Percentiles rank a stretch among this genome's conserved stretches.
phyloP scores from a whole-genome alignment of 2,329 filamentous ascomycete species.

The Talaromyces sp. region DNA sequence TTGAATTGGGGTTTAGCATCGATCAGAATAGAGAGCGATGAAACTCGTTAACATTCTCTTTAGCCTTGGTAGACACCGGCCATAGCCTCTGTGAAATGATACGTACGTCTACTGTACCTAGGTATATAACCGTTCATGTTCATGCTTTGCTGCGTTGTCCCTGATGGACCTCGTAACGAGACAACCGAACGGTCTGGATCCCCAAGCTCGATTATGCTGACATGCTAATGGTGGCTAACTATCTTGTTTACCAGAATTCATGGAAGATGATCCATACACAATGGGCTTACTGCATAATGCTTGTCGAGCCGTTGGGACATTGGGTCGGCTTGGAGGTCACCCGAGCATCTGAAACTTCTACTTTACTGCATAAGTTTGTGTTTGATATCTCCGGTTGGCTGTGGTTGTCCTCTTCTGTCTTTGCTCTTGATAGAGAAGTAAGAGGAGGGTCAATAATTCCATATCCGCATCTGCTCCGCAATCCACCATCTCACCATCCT shows the following conservation, averaged over 20 bases:
- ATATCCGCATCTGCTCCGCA: slow-evolving; percentile 29
- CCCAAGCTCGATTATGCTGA: too few species aligned
- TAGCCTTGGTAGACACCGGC: neutral
- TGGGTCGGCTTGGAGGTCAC: neutral
- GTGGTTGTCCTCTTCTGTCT: too few species aligned
- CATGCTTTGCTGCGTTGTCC: neutral
- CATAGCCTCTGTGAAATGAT: neutral
- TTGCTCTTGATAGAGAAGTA: too few species aligned
- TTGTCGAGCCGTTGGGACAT: neutral
- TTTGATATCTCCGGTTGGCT: neutral
- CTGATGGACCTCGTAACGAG: neutral
- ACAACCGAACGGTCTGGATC: neutral
- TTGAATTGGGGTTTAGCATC: neutral
- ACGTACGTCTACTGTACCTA: neutral
- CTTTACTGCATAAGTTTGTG: neutral
- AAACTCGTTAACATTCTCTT: neutral
- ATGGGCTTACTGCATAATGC: neutral
- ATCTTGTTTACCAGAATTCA: neutral
- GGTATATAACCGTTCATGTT: neutral
- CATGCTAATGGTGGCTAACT: neutral
- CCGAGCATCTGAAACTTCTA: neutral
- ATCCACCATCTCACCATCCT: slow-evolving; percentile 39
- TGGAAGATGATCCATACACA: neutral
- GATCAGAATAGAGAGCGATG: neutral
- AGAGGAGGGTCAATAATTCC: slow-evolving; percentile 20